Evolutionary conservation across 495 filamentous ascomycete species (phyloP).

Genomic region (Tuber magnatum): DNA sequence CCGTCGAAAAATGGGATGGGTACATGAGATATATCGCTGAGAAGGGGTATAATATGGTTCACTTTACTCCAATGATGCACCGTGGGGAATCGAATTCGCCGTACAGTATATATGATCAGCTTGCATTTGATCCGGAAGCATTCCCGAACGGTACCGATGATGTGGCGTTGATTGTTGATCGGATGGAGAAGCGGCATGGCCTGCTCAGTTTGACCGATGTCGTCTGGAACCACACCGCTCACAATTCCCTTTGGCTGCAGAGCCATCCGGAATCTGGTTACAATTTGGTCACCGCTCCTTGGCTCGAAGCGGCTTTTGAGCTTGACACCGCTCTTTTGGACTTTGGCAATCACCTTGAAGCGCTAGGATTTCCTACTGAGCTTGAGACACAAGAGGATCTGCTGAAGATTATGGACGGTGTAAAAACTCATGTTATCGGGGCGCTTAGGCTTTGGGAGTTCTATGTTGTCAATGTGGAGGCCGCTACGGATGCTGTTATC

Average conservation of each 20-base stretch:
- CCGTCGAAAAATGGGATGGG: conserved; percentile 69
- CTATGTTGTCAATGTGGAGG: conserved; percentile 73
- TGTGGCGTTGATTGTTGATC: conserved; percentile 64
- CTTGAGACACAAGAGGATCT: conserved; percentile 66
- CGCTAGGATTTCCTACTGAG: conserved; percentile 64
- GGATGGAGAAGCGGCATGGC: conserved; percentile 76
- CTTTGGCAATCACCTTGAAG: conserved; percentile 61
- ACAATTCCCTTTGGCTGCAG: conserved; percentile 90
- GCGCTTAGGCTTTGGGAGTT: conserved; percentile 83
- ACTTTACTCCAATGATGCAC: conserved; percentile 90
- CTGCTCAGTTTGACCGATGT: conserved; percentile 90
- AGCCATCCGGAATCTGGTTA: conserved; percentile 95
- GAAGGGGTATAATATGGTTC: conserved; percentile 96
- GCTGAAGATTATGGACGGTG: conserved; percentile 70
- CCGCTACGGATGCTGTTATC: conserved; percentile 60
- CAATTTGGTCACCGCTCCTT: conserved; percentile 86
- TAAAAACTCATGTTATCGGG: conserved; percentile 71
- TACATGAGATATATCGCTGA: conserved; percentile 80
- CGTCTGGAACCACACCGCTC: conserved; percentile 95
- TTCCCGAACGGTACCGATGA: conserved; percentile 88
- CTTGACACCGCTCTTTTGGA: conserved; percentile 77
- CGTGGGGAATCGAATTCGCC: conserved; percentile 89
- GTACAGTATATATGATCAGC: conserved; percentile 91
- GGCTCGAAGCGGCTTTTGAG: conserved; percentile 79
- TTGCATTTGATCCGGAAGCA: conserved; percentile 69